Evolutionary conservation across 1,139 yeast species (phyloP), one percentile per base, ranked within the genome.

Genomic region (Kluyveromyces marxianus): DNA sequence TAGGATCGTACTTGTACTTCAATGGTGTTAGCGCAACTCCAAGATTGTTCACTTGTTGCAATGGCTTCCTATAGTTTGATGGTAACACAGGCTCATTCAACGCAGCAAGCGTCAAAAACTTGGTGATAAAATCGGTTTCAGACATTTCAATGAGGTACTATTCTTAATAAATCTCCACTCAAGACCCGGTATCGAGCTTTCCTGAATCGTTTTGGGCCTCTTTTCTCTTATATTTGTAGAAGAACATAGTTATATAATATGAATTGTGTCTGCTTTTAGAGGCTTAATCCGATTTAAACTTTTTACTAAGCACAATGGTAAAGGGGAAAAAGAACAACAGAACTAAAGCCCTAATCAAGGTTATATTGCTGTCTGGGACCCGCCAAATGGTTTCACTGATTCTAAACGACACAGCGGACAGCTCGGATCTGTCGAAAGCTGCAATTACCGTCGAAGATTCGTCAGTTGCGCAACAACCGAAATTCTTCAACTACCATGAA

Each of bases 401-500:
- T 24, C 25, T 33, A 27, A 27, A 31, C n/a, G 33, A 40, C 5
- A 40, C 43, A 14, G 32, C 27, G 21, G 43, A 40, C n/a, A 40
- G 43, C 21, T 34, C 37, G 3, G 43, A 40, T 26, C 32, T 25
- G 7, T 33, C 37, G 4, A 40, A 40, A 34, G 33, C 38, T 21
- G 37, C n/a, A 7, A 10, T 40, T 4, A 35, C 43, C n/a, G 38
- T 34, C 3, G 43, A 40, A 40, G 35, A 47, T 46, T 24, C 44
- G 44, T 44, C 37, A 40, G 26, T 49, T 50, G 29, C 48, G 52
- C 14, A 36, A 3, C 38, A 47, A 25, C 62, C 69, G 3, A 50
- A 68, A n/a, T 81, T 77, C 60, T 83, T 80, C 71, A 83, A 83
- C 57, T 81, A 80, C 56, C 87, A 83, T 55, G 89, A 83, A 59